Base-by-base conservation (phyloP, 805 yeast species). In the Clavispora asparagi region DNA sequence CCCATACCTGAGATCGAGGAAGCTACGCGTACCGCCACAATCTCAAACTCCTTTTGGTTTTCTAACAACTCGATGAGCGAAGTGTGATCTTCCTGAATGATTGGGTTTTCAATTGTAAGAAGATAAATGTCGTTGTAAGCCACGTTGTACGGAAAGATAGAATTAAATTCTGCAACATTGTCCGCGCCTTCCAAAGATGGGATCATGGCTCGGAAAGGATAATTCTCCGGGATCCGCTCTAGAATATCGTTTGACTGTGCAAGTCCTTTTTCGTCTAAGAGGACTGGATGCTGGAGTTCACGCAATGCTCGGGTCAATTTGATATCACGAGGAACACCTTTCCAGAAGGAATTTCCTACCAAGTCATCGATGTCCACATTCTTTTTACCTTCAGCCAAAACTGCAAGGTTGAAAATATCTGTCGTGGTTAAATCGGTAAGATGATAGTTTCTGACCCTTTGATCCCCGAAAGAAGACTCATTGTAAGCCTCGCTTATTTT, bases 341-440 rank as follows among this genome's bases (percentile, higher is more conserved):
- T n/a, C 25, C 39, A 29, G 48, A 42, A 14, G 10, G 8, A 23
- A 41, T 28, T 39, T n/a, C 30, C 41, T 27, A 23, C 27, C 25
- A 39, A 11, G n/a, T 39, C 41, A 10, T 23, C 27, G 7, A 37
- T 8, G n/a, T 28, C 25, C 8, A 33, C 13, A 26, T n/a, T 11
- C 6, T n/a, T 17, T 6, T n/a, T 26, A 6, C 41, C 37, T 27
- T 47, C 47, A 4, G 49, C 28, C 37, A 50, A 50, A 16, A 59
- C 41, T 0, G 71, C 73, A 39, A 65, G 48, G 10, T 46, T 47
- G 40, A 71, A 62, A 1, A 68, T 14, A 47, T 68, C 75, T 0
- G 54, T 49, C 26, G 61, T 54, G 4, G 53, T 40, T 28, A 70
- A 53, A 25, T 64, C 63, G 1, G 71, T 61, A 17, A 68, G 53